A percentile compares a stretch with the other conserved stretches of the same genome.
Conservation (phyloP, 2,329 filamentous ascomycete species). For the Fonsecaea multimorphosa region DNA sequence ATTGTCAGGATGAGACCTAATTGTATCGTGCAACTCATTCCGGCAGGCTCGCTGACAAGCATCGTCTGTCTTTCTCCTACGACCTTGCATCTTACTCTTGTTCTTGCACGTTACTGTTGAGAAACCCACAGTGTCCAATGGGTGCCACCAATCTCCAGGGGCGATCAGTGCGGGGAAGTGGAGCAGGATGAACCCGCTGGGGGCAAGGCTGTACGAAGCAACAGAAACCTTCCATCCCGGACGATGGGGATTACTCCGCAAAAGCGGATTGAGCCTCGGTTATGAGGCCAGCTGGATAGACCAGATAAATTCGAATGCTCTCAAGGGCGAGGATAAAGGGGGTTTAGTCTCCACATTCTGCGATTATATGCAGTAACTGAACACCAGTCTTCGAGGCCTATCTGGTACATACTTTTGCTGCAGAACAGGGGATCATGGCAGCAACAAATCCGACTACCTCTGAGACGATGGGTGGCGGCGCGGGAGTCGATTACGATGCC, state of each 20-base stretch:
- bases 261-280: not conserved
- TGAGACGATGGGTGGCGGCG: not conserved
- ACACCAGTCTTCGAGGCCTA: too few relatives aligned
- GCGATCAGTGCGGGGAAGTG: not conserved
- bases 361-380: not conserved
- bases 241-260: conserved; percentile 1
- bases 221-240: not conserved
- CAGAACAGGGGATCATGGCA: not conserved
- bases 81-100: not conserved
- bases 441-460: not conserved
- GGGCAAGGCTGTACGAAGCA: not conserved
- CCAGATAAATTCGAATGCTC: not conserved
- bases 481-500: conserved; percentile 37
- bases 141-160: not conserved
- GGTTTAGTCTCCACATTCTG: not conserved
- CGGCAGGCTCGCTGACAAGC: not conserved
- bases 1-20: not conserved
- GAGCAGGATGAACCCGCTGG: not conserved
- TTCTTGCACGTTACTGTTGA: not conserved
- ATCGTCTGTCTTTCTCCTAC: not conserved
- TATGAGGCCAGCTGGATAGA: not conserved
- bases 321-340: not conserved
- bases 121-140: not conserved
- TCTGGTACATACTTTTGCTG: not conserved
- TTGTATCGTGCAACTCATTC: not conserved